Conservation (phyloP, 2,329 filamentous ascomycete genomes). For the Sporothrix sp. region DNA sequence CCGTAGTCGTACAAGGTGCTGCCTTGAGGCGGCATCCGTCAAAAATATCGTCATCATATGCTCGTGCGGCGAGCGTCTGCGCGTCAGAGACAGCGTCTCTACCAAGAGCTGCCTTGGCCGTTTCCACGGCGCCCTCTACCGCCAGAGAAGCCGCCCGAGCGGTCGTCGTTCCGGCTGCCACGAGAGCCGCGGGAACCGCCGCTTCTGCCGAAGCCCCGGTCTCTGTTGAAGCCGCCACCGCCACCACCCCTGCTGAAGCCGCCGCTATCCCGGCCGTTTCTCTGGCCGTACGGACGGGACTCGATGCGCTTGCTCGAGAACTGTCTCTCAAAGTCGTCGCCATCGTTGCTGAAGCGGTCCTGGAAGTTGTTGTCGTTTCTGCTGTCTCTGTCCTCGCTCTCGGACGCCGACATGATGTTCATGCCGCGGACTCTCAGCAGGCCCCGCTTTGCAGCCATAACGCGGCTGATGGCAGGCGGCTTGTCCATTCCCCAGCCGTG, state of each 20-base stretch:
- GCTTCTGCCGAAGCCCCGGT: too few relatives aligned
- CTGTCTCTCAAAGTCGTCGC: not conserved
- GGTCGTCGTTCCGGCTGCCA: too few relatives aligned
- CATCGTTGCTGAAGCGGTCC: too few relatives aligned
- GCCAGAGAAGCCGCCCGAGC: not conserved
- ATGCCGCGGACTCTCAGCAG: slow-evolving; percentile 11
- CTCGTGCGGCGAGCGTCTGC: not conserved
- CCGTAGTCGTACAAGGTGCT: slow-evolving; percentile 4
- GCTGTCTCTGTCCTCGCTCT: not conserved
- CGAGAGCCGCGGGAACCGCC: not conserved
- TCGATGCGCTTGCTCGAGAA: not conserved
- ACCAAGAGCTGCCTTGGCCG: too few relatives aligned
- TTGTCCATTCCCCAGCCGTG: slow-evolving; percentile 42
- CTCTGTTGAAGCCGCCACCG: too few relatives aligned
- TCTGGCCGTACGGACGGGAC: too few relatives aligned
- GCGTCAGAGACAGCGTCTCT: too few relatives aligned
- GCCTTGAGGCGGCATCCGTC: not conserved
- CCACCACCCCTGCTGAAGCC: too few relatives aligned
- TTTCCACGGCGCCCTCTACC: not conserved
- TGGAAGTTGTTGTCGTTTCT: not conserved
- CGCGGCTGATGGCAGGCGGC: slow-evolving; percentile 29
- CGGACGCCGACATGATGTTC: not conserved
- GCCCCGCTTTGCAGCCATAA: slow-evolving; percentile 20
- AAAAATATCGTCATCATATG: not conserved
- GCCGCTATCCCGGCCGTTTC: too few relatives aligned